phyloP scores from a whole-genome alignment of 768 basidiomycete genomes.

The Suillus subalutaceus region DNA sequence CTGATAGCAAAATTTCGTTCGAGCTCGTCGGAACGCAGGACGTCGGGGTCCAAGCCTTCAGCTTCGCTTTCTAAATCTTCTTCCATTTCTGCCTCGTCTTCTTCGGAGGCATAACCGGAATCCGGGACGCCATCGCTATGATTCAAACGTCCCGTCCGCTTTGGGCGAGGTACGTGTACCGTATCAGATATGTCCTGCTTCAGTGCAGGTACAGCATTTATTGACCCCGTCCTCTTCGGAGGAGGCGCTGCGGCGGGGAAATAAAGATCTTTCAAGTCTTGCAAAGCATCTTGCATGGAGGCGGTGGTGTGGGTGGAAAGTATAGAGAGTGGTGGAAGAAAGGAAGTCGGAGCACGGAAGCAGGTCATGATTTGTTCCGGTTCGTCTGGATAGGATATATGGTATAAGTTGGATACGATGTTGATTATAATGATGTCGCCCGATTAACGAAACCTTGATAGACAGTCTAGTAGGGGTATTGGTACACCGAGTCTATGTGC shows the following conservation, averaged over 20 bases:
- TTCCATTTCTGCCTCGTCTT: constrained; percentile 53
- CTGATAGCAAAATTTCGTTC: constrained; percentile 69
- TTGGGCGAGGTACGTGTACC: constrained; percentile 29
- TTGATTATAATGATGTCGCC: constrained; percentile 1
- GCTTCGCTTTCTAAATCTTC: constrained; percentile 23
- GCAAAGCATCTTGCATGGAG: constrained; percentile 44
- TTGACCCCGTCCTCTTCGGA: constrained; percentile 9
- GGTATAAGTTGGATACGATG: constrained; percentile 7
- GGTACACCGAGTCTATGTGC: constrained; percentile 19
- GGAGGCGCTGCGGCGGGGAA: constrained; percentile 41
- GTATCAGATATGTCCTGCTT: constrained; percentile 17
- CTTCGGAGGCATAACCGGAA: constrained; percentile 80
- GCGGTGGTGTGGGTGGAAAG: constrained; percentile 40
- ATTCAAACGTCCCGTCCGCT: constrained; percentile 25
- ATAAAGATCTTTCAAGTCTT: constrained; percentile 54
- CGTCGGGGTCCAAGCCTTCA: constrained; percentile 38
- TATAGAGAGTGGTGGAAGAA: constrained; percentile 59
- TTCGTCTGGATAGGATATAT: constrained; percentile 13
- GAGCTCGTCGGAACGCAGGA: constrained; percentile 62
- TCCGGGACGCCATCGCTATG: constrained; percentile 57
- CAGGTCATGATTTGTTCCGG: constrained; percentile 21
- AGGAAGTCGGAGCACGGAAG: constrained; percentile 44
- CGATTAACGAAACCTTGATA: not conserved
- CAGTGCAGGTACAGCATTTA: constrained; percentile 21
- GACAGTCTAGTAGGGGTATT: constrained; percentile 12